Conservation (phyloP, 139 green algal species). For the Zygnema circumcarinatum region DNA sequence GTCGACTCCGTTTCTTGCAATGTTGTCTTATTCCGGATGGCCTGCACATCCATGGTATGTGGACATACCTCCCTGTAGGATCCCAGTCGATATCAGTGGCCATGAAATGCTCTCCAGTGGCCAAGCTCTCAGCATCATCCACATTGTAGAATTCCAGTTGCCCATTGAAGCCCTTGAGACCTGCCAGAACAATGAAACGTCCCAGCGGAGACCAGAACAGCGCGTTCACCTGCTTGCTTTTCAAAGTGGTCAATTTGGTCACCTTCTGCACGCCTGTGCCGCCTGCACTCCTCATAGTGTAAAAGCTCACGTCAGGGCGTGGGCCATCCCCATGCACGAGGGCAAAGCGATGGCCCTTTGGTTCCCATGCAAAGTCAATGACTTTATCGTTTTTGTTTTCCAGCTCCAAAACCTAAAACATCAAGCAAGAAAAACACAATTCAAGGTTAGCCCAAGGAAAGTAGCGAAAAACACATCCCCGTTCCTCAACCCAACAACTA, state of each 20-base stretch:
- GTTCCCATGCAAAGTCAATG: constrained; percentile 92
- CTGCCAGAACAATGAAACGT: constrained; percentile 90
- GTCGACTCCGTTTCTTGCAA: too few species aligned
- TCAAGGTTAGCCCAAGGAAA: too few species aligned
- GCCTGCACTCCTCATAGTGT: constrained; percentile 87
- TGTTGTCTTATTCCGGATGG: too few species aligned
- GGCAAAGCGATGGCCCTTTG: constrained; percentile 86
- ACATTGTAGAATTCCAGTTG: constrained; percentile 97
- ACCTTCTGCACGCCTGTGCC: not conserved
- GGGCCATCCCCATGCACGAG: constrained; percentile 90
- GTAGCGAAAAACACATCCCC: too few species aligned
- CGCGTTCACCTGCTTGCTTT: constrained; percentile 79
- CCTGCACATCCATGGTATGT: too few species aligned
- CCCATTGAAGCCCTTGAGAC: constrained; percentile 90
- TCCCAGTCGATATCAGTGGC: constrained; percentile 93
- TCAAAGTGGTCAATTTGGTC: constrained; percentile 69
- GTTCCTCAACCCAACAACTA: too few species aligned
- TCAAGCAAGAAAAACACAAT: too few species aligned
- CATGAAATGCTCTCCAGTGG: constrained; percentile 95
- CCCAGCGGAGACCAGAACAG: constrained; percentile 91
- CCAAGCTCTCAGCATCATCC: constrained; percentile 88
- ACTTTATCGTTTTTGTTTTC: constrained; percentile 81
- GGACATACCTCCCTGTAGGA: constrained; percentile 79
- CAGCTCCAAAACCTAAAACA: constrained; percentile 61
- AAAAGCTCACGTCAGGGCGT: constrained; percentile 85